Evolutionary conservation across 306 rosid species (phyloP).

Genomic region (Begonia loranthoides): DNA sequence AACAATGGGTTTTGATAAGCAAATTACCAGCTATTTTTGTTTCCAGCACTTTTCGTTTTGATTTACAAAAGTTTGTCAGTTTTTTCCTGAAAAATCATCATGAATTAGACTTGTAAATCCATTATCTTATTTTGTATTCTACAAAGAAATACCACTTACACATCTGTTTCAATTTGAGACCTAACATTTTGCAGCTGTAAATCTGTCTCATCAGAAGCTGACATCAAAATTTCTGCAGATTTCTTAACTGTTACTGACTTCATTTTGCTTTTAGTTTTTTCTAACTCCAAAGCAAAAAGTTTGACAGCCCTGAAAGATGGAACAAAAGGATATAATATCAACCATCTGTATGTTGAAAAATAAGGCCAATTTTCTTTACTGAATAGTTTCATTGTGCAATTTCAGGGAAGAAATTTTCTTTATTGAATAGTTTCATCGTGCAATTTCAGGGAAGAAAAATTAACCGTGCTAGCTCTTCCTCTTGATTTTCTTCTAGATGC

Average conservation of each 20-base stretch:
- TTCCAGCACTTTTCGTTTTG: slow-evolving; percentile 62
- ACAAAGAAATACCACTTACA: slow-evolving; percentile 27
- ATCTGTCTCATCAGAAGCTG: slow-evolving; percentile 52
- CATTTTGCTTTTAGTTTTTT: slow-evolving; percentile 60
- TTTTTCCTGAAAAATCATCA: slow-evolving; percentile 54
- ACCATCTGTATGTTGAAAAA: slow-evolving; percentile 5
- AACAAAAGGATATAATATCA: slow-evolving; percentile 11
- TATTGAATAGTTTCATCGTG: neutral
- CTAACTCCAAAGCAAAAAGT: slow-evolving; percentile 52
- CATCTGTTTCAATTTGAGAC: slow-evolving; percentile 58
- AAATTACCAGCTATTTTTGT: slow-evolving; percentile 57
- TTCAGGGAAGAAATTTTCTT: neutral
- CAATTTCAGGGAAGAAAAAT: too few relatives aligned
- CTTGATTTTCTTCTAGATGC: slow-evolving; percentile 32
- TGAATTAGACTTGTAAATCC: too few relatives aligned
- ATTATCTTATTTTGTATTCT: too few relatives aligned
- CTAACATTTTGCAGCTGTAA: slow-evolving; percentile 67
- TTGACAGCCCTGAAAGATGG: slow-evolving; percentile 53
- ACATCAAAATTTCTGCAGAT: slow-evolving; percentile 61
- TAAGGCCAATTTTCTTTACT: neutral
- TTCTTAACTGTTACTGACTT: slow-evolving; percentile 39
- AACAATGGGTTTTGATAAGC: too few relatives aligned
- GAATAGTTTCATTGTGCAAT: too few relatives aligned
- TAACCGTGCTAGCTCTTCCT: slow-evolving; percentile 70
- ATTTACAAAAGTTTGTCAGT: slow-evolving; percentile 38